Conservation (phyloP, 2,329 filamentous ascomycete species). For the Colletotrichum tabaci region DNA sequence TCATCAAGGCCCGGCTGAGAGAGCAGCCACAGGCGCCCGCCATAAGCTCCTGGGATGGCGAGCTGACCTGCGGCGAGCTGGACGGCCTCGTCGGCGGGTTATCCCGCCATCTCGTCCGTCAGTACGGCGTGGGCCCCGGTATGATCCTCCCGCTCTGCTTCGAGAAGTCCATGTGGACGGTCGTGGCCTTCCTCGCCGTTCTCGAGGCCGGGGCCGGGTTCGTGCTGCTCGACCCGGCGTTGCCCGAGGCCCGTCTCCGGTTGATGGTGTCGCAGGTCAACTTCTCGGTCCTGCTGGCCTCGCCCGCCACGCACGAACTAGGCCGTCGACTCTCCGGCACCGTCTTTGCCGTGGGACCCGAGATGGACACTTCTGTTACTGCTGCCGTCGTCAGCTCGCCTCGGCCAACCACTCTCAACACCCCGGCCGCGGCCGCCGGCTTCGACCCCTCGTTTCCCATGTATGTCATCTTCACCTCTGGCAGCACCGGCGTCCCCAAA, state of each 20-base stretch:
- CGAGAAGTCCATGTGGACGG: slow-evolving; percentile 25
- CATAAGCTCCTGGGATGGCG: slow-evolving; percentile 51
- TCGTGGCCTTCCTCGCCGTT: slow-evolving; percentile 27
- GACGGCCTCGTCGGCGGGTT: slow-evolving; percentile 30
- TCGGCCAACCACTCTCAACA: neutral
- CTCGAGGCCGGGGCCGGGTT: slow-evolving; percentile 23
- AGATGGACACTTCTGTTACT: neutral
- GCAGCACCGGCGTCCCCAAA: slow-evolving; percentile 4
- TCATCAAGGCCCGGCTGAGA: neutral
- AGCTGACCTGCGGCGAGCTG: slow-evolving; percentile 49
- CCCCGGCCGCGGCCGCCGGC: no score
- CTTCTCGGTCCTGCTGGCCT: neutral
- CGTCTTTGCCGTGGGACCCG: neutral
- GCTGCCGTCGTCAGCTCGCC: no score
- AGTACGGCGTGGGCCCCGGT: neutral
- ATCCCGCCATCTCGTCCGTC: slow-evolving; percentile 15
- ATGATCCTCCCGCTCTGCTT: slow-evolving; percentile 43
- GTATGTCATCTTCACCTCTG: slow-evolving; percentile 5
- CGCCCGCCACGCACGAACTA: neutral
- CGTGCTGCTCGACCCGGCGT: slow-evolving; percentile 14
- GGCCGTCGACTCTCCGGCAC: neutral
- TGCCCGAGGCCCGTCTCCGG: neutral
- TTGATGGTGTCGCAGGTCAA: neutral
- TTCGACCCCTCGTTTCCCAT: neutral
- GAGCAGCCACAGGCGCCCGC: neutral